phyloP scores from a whole-genome alignment of 2,329 filamentous ascomycete species.

The Diaporthe batatas region DNA sequence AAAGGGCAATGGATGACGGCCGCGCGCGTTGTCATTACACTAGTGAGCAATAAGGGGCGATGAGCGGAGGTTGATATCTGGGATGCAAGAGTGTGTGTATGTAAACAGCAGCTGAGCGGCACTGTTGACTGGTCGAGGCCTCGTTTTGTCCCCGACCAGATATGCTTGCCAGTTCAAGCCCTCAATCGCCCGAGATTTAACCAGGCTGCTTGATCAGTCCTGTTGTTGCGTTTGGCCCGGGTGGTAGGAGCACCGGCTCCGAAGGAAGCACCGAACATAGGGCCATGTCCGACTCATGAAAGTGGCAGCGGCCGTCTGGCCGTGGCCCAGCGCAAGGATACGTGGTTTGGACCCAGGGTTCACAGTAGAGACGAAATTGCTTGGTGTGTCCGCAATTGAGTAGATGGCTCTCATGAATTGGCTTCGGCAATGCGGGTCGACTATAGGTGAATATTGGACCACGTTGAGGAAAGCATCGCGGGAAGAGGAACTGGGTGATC shows the following conservation, averaged over 20 bases:
- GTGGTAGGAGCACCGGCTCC: conserved; percentile 12
- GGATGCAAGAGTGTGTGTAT: neutral
- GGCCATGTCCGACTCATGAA: conserved; percentile 27
- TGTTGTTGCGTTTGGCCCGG: conserved; percentile 16
- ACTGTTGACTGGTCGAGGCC: conserved; percentile 11
- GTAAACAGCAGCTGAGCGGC: neutral
- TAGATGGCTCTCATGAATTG: conserved; percentile 1
- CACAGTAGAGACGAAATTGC: conserved; percentile 26
- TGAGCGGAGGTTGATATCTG: conserved; percentile 9
- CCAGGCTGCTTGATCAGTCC: conserved; percentile 13
- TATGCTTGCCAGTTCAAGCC: conserved; percentile 4
- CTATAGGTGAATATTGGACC: conserved; percentile 14
- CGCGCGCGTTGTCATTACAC: conserved; percentile 31
- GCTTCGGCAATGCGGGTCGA: conserved; percentile 24
- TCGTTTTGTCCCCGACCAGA: neutral
- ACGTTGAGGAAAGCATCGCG: conserved; percentile 32
- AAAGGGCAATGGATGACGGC: conserved; percentile 23
- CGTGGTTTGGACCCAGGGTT: conserved; percentile 21
- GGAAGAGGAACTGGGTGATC: conserved; percentile 26
- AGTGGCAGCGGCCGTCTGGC: conserved; percentile 18
- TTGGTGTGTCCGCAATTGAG: conserved; percentile 20
- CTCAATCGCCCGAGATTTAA: conserved; percentile 11
- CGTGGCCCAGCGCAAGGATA: conserved; percentile 8
- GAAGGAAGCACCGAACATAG: conserved; percentile 20
- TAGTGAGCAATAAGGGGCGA: conserved; percentile 22